phyloP scores from a whole-genome alignment of 2,329 filamentous ascomycete genomes.

The Sporothrix dimorphospora region DNA sequence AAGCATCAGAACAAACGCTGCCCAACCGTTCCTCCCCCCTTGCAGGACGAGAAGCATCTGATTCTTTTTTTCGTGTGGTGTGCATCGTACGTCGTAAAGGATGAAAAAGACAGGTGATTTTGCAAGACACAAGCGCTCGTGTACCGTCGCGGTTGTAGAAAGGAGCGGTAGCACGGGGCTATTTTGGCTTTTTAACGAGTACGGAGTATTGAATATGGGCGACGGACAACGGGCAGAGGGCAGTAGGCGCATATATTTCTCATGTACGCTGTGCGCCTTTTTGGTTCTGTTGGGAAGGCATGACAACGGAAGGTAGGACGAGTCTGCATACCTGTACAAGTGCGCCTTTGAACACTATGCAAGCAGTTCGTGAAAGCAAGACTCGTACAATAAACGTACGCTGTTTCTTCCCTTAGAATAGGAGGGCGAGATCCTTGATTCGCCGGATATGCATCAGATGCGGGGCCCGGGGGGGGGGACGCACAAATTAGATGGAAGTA shows the following conservation, averaged over 20 bases:
- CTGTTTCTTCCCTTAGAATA: background rate
- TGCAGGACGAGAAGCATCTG: background rate
- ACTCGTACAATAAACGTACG: background rate
- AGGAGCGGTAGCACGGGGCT: background rate
- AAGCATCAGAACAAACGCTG: background rate
- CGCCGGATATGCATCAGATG: background rate
- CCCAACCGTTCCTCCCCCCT: background rate
- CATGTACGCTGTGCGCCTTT: background rate
- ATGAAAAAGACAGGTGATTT: background rate
- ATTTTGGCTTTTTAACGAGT: background rate
- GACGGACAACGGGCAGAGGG: background rate
- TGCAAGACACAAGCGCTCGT: background rate
- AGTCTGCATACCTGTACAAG: background rate
- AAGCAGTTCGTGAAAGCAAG: background rate
- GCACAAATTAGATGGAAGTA: background rate
- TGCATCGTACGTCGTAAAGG: background rate
- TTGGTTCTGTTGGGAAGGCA: no score
- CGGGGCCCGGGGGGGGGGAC: no score
- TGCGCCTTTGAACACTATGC: background rate
- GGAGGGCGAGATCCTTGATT: conserved; percentile 12
- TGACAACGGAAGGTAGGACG: background rate
- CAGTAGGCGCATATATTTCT: background rate
- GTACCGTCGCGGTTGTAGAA: background rate
- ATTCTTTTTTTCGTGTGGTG: background rate
- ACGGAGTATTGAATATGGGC: background rate